These are phyloP conservation scores for Dipsacomyces acuminosporus DNA, from an alignment of 371 early-diverging fungal species.

Conservation along the genomic window DNA sequence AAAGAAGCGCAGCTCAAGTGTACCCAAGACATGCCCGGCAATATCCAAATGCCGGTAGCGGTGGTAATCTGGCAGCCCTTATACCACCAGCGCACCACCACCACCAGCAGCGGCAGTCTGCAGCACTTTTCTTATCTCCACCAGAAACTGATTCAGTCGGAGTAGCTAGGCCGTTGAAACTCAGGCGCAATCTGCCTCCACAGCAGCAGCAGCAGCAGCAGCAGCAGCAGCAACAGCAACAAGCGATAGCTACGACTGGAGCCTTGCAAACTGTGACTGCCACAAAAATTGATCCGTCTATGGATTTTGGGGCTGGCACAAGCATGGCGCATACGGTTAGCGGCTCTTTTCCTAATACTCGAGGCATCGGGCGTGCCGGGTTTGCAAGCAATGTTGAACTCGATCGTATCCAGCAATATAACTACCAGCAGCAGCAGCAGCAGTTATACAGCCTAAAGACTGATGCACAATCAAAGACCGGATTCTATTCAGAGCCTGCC, in stretches of 20 bases:
- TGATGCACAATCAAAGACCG: not conserved
- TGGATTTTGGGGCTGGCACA: not conserved
- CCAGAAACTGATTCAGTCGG: too few species aligned
- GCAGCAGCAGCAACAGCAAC: slow-evolving; percentile 3
- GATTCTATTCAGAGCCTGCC: slow-evolving; percentile 35
- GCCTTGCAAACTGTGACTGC: slow-evolving; percentile 32
- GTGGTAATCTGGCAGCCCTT: too few species aligned
- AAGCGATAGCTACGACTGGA: not conserved
- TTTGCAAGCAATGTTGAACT: slow-evolving; percentile 1
- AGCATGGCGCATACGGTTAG: not conserved
- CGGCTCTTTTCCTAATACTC: too few species aligned
- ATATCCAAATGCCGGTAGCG: too few species aligned
- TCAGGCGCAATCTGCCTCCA: not conserved
- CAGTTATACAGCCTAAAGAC: slow-evolving; percentile 21
- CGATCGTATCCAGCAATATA: slow-evolving; percentile 9
- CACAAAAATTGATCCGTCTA: slow-evolving; percentile 29
- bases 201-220: slow-evolving; percentile 5
- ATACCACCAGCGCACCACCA: too few species aligned
- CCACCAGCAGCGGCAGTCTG: too few species aligned
- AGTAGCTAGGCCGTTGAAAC: not conserved
- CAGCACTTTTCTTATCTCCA: too few species aligned
- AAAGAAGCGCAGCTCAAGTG: too few species aligned
- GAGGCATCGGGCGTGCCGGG: not conserved
- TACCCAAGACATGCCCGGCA: too few species aligned
- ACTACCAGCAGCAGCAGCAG: slow-evolving; percentile 13